Evolutionary conservation across 805 yeast genomes (phyloP).

Genomic region (Candida chilensis): DNA sequence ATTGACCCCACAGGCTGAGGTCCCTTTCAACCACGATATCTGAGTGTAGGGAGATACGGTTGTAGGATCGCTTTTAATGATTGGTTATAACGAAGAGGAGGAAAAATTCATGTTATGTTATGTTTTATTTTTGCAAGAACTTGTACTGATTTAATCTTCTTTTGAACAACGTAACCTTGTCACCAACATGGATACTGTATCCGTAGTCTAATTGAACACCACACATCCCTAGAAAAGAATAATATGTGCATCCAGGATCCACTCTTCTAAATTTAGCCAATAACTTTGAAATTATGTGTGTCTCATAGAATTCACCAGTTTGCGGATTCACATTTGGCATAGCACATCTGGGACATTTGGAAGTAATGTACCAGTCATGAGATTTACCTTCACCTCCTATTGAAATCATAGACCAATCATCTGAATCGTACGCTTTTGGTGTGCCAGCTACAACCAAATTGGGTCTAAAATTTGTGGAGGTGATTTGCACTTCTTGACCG

Average conservation of each 20-base stretch:
- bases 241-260: conserved; percentile 1
- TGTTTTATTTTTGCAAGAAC: not conserved
- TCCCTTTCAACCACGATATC: conserved; percentile 27
- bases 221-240: conserved; percentile 1
- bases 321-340: conserved; percentile 1
- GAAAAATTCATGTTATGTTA: not conserved
- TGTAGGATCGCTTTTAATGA: too few relatives aligned
- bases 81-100: too few relatives aligned
- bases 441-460: conserved; percentile 1
- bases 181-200: not conserved
- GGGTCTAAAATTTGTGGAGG: conserved; percentile 3
- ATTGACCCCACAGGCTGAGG: conserved; percentile 65
- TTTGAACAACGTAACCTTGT: not conserved
- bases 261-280: conserved; percentile 1
- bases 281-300: not conserved
- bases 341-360: conserved; percentile 1
- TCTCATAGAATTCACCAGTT: not conserved
- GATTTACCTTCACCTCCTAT: not conserved
- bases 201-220: conserved; percentile 1
- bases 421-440: not conserved
- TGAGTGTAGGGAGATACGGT: too few relatives aligned
- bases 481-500: conserved; percentile 4
- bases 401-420: not conserved
- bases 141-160: conserved; percentile 1
- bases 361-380: conserved; percentile 1